Conservation (phyloP, 176 grass and related monocot species). For the Carex scoparia region DNA sequence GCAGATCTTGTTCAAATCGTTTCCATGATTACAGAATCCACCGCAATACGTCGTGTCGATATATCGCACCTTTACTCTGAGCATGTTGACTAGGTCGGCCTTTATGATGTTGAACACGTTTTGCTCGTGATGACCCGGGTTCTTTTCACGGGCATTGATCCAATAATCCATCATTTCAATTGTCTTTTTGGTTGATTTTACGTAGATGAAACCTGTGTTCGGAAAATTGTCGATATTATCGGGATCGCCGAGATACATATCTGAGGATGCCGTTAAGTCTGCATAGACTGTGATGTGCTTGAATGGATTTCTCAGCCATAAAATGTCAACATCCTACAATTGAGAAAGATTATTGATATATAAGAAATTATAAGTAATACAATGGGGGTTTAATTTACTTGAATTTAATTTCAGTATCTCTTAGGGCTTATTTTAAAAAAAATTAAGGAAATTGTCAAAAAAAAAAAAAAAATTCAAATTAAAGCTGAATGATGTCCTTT, state of each 20-base stretch:
- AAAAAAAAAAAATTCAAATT: not conserved
- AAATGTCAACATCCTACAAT: constrained; percentile 61
- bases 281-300: constrained; percentile 60
- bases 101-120: constrained; percentile 77
- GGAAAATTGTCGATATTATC: constrained; percentile 48
- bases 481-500: not conserved
- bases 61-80: constrained; percentile 40
- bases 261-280: constrained; percentile 52
- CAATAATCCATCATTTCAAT: constrained; percentile 52
- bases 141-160: constrained; percentile 25
- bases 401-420: not conserved
- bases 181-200: constrained; percentile 32
- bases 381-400: not conserved
- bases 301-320: constrained; percentile 74
- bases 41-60: constrained; percentile 40
- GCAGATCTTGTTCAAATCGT: constrained; percentile 51
- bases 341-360: not conserved
- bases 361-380: not conserved
- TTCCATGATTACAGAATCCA: constrained; percentile 58
- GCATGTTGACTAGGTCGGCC: constrained; percentile 17
- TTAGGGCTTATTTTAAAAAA: not conserved
- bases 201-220: constrained; percentile 68
- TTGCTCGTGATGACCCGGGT: constrained; percentile 50
- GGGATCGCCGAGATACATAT: constrained; percentile 42
- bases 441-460: not conserved